phyloP scores from a whole-genome alignment of 2,329 filamentous ascomycete genomes.

The Stemphylium beticola region DNA sequence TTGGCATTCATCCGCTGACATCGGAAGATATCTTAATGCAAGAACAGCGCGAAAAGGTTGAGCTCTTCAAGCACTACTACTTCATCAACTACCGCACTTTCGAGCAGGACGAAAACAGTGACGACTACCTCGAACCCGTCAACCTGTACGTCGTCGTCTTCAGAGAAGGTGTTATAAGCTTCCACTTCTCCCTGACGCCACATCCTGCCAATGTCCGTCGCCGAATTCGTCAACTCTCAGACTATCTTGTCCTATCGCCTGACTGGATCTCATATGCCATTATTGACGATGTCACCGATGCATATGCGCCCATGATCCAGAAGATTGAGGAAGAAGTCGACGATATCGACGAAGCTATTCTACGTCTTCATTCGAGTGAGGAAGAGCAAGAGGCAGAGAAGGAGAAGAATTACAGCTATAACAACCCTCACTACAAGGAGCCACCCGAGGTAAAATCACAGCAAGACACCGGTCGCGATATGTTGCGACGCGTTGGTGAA shows the following conservation, averaged over 20 bases:
- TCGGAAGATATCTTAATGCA: conserved; percentile 97
- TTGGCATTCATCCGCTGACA: conserved; percentile 94
- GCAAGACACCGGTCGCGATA: conserved; percentile 67
- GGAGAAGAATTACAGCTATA: conserved; percentile 30
- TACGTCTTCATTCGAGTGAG: conserved; percentile 74
- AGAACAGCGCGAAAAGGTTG: conserved; percentile 96
- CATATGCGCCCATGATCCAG: conserved; percentile 90
- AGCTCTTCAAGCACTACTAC: conserved; percentile 96
- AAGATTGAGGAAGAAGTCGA: conserved; percentile 92
- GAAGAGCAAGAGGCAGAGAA: conserved; percentile 39
- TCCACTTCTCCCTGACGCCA: conserved; percentile 95
- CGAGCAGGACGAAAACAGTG: conserved; percentile 88
- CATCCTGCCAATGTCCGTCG: conserved; percentile 95
- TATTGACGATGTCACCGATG: conserved; percentile 98
- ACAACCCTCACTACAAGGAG: conserved; percentile 45
- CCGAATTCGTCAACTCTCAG: conserved; percentile 88
- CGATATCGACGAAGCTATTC: conserved; percentile 87
- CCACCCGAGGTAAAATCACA: conserved; percentile 50
- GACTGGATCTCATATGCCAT: conserved; percentile 99
- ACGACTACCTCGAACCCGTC: conserved; percentile 91
- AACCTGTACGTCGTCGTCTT: conserved; percentile 99
- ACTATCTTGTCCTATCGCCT: conserved; percentile 89
- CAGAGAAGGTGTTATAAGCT: conserved; percentile 90
- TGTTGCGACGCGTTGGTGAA: conserved; percentile 90
- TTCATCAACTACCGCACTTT: conserved; percentile 99